A percentile compares a stretch with the other conserved stretches of the same genome.
Conservation (phyloP, 1,139 yeast genomes). For the Geotrichum aggregatum region DNA sequence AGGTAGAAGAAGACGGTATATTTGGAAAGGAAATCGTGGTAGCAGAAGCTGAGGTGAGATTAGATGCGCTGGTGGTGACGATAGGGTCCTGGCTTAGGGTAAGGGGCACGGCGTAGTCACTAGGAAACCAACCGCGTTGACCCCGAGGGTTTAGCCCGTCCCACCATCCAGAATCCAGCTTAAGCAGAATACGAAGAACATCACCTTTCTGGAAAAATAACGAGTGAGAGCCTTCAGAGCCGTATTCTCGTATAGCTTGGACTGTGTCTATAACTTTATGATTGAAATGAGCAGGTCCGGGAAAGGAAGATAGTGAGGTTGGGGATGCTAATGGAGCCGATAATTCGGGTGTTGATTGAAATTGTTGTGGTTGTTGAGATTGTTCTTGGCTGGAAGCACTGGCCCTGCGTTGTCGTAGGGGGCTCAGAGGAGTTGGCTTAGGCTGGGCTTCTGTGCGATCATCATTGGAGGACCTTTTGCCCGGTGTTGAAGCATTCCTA, state of each 20-base stretch:
- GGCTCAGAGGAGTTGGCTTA: not conserved
- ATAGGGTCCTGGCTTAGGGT: slow-evolving; percentile 1
- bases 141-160: slow-evolving; percentile 34
- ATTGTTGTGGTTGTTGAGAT: too few species aligned
- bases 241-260: slow-evolving; percentile 59
- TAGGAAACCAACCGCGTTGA: slow-evolving; percentile 39
- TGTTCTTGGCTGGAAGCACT: not conserved
- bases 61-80: not conserved
- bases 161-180: slow-evolving; percentile 43
- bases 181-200: slow-evolving; percentile 55
- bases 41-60: not conserved
- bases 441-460: not conserved
- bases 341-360: too few species aligned
- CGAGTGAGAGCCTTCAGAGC: slow-evolving; percentile 64
- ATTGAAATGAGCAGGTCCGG: slow-evolving; percentile 1
- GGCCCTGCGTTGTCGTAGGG: not conserved
- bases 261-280: slow-evolving; percentile 27
- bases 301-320: not conserved
- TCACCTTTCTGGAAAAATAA: slow-evolving; percentile 60
- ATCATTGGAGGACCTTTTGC: not conserved
- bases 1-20: not conserved
- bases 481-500: not conserved
- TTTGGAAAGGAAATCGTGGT: not conserved
- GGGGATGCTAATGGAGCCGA: too few species aligned
- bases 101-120: slow-evolving; percentile 29